Evolutionary conservation across 2,329 filamentous ascomycete species (phyloP).

Genomic region (Clonostachys sp.): DNA sequence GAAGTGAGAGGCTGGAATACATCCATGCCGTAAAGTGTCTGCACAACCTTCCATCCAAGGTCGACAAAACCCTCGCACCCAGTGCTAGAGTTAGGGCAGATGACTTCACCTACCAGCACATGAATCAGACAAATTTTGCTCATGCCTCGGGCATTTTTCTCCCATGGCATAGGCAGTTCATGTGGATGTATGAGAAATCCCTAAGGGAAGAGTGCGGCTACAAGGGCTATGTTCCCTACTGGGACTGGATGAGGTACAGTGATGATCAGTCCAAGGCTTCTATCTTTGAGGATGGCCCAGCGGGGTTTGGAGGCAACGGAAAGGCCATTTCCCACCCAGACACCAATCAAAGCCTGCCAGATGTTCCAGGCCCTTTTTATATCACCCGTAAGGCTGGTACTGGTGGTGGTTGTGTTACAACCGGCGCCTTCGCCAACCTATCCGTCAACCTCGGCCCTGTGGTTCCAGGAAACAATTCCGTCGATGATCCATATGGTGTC

Average conservation of each 20-base stretch:
- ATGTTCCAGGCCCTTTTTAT: constrained; percentile 17
- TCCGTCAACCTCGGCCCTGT: constrained; percentile 25
- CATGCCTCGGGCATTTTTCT: constrained; percentile 24
- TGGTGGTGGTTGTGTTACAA: constrained; percentile 46
- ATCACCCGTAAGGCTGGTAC: constrained; percentile 21
- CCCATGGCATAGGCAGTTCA: constrained; percentile 32
- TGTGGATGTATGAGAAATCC: constrained; percentile 12
- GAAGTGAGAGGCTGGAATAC: constrained; percentile 27
- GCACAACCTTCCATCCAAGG: constrained; percentile 19
- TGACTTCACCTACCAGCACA: constrained; percentile 32
- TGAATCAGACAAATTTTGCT: constrained; percentile 28
- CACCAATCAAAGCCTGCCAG: constrained; percentile 11
- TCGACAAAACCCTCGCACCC: constrained; percentile 19
- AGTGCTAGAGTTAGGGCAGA: constrained; percentile 30
- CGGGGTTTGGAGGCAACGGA: constrained; percentile 40
- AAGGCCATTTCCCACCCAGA: constrained; percentile 20
- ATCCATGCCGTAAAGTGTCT: constrained; percentile 34
- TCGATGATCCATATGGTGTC: constrained; percentile 16
- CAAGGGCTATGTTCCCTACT: constrained; percentile 27
- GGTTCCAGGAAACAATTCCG: constrained; percentile 8
- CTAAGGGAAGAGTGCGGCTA: constrained; percentile 25
- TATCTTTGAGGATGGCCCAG: constrained; percentile 44
- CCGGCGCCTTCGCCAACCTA: constrained; percentile 35
- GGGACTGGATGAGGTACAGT: constrained; percentile 43
- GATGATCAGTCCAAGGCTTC: constrained; percentile 36